phyloP scores from a whole-genome alignment of 208 protist species.

The Leishmania guyanensis region DNA sequence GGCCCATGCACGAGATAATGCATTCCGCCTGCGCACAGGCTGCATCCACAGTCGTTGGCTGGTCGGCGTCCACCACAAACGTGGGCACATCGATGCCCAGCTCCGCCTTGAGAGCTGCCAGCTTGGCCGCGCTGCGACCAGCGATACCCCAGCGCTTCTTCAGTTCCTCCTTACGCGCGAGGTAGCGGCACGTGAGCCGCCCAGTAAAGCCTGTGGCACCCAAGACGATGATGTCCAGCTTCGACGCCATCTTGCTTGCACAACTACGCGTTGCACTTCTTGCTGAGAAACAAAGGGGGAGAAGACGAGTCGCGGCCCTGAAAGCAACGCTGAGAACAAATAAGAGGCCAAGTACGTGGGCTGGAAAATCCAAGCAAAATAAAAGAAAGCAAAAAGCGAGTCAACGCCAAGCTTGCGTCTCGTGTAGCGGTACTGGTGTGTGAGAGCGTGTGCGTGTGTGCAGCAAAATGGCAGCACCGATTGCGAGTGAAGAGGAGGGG shows the following conservation, averaged over 20 bases:
- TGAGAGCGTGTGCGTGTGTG: background rate
- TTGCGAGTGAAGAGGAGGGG: background rate
- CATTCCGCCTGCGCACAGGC: constrained; percentile 49
- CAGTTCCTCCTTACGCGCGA: constrained; percentile 34
- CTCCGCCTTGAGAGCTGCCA: constrained; percentile 53
- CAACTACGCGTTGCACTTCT: background rate
- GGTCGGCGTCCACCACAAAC: constrained; percentile 49
- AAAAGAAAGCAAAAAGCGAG: background rate
- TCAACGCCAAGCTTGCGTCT: background rate
- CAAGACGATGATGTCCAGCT: constrained; percentile 76
- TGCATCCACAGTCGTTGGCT: constrained; percentile 58
- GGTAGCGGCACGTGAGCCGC: constrained; percentile 66
- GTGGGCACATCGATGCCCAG: constrained; percentile 47
- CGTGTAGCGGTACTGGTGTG: background rate
- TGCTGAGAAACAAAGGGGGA: background rate
- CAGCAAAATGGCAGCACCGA: background rate
- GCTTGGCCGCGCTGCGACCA: constrained; percentile 68
- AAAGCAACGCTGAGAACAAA: background rate
- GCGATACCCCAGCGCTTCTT: constrained; percentile 72
- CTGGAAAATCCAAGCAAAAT: background rate
- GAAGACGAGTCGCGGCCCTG: background rate
- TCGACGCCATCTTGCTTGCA: constrained; percentile 18
- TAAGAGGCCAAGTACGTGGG: background rate
- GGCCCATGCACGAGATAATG: constrained; percentile 79
- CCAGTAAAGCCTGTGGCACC: constrained; percentile 91